Evolutionary conservation across 108 stramenopile species (phyloP).

Genomic region (Pseudonitzschia multiseries): DNA sequence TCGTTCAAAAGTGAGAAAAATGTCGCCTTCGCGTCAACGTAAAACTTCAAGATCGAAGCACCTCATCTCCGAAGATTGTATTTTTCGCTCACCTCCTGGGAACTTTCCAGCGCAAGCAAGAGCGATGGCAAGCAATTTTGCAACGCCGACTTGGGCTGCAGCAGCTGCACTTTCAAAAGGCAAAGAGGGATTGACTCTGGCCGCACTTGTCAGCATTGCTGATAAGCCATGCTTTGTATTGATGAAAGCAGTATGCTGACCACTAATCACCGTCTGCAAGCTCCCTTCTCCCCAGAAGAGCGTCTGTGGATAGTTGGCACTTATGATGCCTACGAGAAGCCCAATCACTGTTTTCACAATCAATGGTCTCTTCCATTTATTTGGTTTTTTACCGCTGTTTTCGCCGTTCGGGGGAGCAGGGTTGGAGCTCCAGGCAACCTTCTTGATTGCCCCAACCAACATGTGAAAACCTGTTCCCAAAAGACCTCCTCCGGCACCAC

Average conservation of each 20-base stretch:
- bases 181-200: constrained; percentile 44
- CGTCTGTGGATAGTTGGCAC: constrained; percentile 42
- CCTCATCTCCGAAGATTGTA: neutral
- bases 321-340: constrained; percentile 37
- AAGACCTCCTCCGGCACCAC: constrained; percentile 53
- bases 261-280: constrained; percentile 48
- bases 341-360: constrained; percentile 42
- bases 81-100: constrained; percentile 33
- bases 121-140: constrained; percentile 59
- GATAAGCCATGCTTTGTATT: constrained; percentile 50
- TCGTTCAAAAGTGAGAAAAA: neutral
- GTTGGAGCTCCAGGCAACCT: constrained; percentile 31
- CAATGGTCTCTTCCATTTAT: constrained; percentile 32
- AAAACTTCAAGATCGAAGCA: too few relatives aligned
- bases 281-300: constrained; percentile 61
- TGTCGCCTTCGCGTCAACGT: neutral
- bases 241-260: constrained; percentile 55
- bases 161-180: constrained; percentile 41
- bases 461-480: constrained; percentile 61
- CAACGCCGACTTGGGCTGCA: constrained; percentile 53
- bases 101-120: constrained; percentile 55
- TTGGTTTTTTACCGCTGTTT: constrained; percentile 12
- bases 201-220: constrained; percentile 34
- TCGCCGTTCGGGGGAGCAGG: neutral
- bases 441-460: constrained; percentile 31